Percentiles rank a stretch among this genome's conserved stretches.
Evolutionary conservation across 176 grass and related monocot genomes (phyloP).

Genomic region (Juncus inflexus): DNA sequence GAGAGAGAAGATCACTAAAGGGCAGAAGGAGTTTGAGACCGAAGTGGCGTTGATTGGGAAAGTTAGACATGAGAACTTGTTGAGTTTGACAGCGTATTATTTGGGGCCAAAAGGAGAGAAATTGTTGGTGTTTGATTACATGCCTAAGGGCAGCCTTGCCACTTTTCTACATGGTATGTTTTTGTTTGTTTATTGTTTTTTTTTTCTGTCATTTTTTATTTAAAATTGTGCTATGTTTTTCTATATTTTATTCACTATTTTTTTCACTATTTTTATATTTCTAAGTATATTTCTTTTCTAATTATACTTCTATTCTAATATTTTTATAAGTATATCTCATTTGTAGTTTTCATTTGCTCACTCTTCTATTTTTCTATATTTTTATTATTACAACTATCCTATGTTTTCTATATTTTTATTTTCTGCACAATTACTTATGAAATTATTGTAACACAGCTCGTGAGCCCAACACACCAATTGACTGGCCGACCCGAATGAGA

Average conservation of each 20-base stretch:
- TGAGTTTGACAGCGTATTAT: slow-evolving; percentile 54
- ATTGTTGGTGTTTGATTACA: slow-evolving; percentile 61
- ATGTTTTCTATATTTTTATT: too few species aligned
- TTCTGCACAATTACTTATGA: background rate
- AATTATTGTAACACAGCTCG: slow-evolving; percentile 20
- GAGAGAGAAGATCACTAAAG: slow-evolving; percentile 77
- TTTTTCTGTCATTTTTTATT: too few species aligned
- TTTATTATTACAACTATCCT: too few species aligned
- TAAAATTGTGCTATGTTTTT: too few species aligned
- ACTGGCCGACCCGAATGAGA: slow-evolving; percentile 54
- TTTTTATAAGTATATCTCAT: too few species aligned
- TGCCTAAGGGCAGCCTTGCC: slow-evolving; percentile 57
- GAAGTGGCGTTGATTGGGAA: slow-evolving; percentile 51
- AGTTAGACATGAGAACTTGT: slow-evolving; percentile 46
- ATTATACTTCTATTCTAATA: too few species aligned
- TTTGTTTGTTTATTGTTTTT: background rate
- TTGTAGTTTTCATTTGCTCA: background rate
- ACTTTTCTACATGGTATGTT: slow-evolving; percentile 51
- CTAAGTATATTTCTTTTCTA: background rate
- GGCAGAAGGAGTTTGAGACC: slow-evolving; percentile 56
- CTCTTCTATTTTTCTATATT: too few species aligned
- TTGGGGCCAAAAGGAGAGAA: slow-evolving; percentile 73
- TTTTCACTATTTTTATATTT: slow-evolving; percentile 3
- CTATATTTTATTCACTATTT: background rate
- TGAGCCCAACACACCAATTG: slow-evolving; percentile 27